phyloP scores from a whole-genome alignment of 2,329 filamentous ascomycete species.

The Aspergillus sp. region DNA sequence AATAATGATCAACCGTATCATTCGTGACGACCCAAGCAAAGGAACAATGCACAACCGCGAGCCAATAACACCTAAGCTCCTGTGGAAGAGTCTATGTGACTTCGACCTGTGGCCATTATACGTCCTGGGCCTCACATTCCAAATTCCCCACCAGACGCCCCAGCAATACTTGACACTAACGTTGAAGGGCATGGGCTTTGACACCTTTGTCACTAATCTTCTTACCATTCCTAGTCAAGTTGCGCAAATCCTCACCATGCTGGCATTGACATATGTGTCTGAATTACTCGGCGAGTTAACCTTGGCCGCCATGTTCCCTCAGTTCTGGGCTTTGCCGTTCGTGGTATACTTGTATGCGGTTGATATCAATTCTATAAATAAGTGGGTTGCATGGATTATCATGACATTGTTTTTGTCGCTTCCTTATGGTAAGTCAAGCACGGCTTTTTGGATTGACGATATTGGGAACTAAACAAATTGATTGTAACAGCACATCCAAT shows the following conservation, averaged over 20 bases:
- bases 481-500: slow-evolving; percentile 42
- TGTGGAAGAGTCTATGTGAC: slow-evolving; percentile 50
- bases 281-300: slow-evolving; percentile 43
- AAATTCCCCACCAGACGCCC: slow-evolving; percentile 48
- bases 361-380: slow-evolving; percentile 23
- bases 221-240: slow-evolving; percentile 50
- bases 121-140: slow-evolving; percentile 46
- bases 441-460: too few species aligned
- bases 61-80: slow-evolving; percentile 43
- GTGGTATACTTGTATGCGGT: slow-evolving; percentile 48
- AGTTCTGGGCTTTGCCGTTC: slow-evolving; percentile 57
- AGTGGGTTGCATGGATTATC: slow-evolving; percentile 48
- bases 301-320: slow-evolving; percentile 42
- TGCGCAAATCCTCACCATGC: slow-evolving; percentile 32
- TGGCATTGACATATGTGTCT: slow-evolving; percentile 41
- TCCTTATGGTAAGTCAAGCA: too few species aligned
- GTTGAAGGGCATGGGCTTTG: slow-evolving; percentile 52
- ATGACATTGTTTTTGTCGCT: slow-evolving; percentile 35
- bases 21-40: slow-evolving; percentile 51
- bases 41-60: slow-evolving; percentile 55
- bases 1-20: slow-evolving; percentile 54
- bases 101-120: slow-evolving; percentile 57
- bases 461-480: too few species aligned
- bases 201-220: slow-evolving; percentile 57
- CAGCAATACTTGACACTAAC: slow-evolving; percentile 54